phyloP scores from a whole-genome alignment of 441 rosid genomes.

The Codiaeum variegatum region DNA sequence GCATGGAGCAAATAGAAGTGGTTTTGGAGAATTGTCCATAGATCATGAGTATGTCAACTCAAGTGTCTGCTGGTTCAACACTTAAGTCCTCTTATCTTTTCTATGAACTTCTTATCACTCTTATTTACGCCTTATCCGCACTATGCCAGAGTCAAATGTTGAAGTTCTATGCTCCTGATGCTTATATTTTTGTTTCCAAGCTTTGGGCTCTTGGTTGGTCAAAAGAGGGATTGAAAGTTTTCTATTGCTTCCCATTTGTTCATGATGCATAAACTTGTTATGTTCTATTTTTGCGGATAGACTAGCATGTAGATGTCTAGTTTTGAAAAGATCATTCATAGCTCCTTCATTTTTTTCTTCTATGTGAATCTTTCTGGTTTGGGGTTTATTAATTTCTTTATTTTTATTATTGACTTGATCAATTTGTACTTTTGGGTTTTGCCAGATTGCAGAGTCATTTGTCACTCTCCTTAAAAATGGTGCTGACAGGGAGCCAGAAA shows the following conservation, averaged over 20 bases:
- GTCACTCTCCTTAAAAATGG: slow-evolving; percentile 66
- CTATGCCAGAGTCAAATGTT: background rate
- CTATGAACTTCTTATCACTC: background rate
- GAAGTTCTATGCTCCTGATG: background rate
- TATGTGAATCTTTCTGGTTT: slow-evolving; percentile 5
- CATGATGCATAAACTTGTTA: background rate
- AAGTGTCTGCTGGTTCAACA: background rate
- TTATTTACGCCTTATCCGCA: background rate
- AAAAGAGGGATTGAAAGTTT: background rate
- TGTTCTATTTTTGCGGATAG: background rate
- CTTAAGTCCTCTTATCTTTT: background rate
- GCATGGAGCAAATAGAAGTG: background rate
- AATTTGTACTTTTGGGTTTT: slow-evolving; percentile 19
- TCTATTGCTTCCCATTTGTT: background rate
- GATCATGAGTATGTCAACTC: background rate
- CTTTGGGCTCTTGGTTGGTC: background rate
- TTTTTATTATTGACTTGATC: slow-evolving; percentile 11
- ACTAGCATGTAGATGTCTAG: background rate
- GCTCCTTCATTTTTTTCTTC: background rate
- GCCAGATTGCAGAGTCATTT: slow-evolving; percentile 54
- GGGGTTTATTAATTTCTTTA: background rate
- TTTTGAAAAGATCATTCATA: background rate
- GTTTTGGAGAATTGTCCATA: background rate
- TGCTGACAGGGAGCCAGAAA: slow-evolving; percentile 86
- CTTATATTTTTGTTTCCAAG: background rate